Evolutionary conservation across 768 basidiomycete species (phyloP).

Genomic region (Tylopilus sp.): DNA sequence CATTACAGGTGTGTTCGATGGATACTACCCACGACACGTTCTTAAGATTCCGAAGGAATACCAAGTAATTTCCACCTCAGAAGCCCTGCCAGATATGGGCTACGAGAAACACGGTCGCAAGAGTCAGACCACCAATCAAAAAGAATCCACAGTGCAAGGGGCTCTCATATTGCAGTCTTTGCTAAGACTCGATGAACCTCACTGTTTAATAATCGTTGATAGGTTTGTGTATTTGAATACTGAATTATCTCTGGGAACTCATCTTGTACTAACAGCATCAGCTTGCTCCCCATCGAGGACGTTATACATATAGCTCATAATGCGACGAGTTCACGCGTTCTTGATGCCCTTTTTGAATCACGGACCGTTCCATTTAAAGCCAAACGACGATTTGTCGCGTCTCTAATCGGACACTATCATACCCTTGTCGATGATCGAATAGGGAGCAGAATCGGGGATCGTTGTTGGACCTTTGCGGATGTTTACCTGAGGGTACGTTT

Average conservation of each 20-base stretch:
- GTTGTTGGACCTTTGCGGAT: conserved; percentile 91
- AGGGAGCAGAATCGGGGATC: conserved; percentile 86
- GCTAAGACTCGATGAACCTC: conserved; percentile 61
- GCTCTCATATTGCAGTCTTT: conserved; percentile 83
- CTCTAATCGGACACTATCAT: conserved; percentile 77
- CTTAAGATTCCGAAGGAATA: conserved; percentile 23
- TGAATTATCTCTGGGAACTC: conserved; percentile 3
- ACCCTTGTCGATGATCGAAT: conserved; percentile 83
- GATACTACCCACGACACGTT: background rate
- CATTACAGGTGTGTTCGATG: conserved; percentile 42
- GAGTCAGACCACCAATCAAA: conserved; percentile 30
- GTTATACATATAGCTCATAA: conserved; percentile 58
- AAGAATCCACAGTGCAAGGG: conserved; percentile 78
- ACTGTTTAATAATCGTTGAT: conserved; percentile 64
- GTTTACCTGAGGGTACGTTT: conserved; percentile 79
- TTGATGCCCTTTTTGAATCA: conserved; percentile 75
- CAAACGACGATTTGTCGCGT: conserved; percentile 68
- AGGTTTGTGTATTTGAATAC: conserved; percentile 45
- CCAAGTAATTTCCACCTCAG: conserved; percentile 5
- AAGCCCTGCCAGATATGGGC: conserved; percentile 11
- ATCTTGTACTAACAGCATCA: conserved; percentile 44
- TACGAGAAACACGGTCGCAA: conserved; percentile 12
- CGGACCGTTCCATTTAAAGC: conserved; percentile 58
- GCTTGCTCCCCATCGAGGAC: conserved; percentile 53
- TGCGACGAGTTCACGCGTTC: conserved; percentile 70